Evolutionary conservation across 2,329 filamentous ascomycete species (phyloP).

Genomic region (Exophiala aquamarina): DNA sequence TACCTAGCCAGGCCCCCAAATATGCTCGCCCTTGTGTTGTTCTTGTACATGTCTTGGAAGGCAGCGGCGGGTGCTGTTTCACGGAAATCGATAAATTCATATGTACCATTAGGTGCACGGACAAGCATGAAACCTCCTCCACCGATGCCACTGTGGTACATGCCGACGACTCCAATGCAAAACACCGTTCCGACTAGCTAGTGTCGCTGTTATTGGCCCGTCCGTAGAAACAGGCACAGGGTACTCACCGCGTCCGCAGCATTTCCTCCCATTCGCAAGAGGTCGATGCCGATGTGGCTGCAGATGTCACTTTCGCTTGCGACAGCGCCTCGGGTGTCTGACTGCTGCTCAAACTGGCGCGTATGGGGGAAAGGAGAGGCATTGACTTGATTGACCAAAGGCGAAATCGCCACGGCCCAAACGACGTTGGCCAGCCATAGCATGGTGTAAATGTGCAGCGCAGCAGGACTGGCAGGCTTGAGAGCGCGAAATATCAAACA

Average conservation of each 20-base stretch:
- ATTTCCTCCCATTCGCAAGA: constrained; percentile 65
- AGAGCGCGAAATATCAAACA: background rate
- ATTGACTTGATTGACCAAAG: constrained; percentile 20
- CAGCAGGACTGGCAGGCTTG: background rate
- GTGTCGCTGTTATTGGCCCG: constrained; percentile 2
- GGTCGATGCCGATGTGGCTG: constrained; percentile 65
- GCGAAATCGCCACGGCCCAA: constrained; percentile 13
- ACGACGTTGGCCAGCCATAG: constrained; percentile 19
- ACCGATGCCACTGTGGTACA: constrained; percentile 79
- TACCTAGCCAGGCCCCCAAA: constrained; percentile 68
- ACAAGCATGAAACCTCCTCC: constrained; percentile 91
- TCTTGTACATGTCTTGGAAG: constrained; percentile 79
- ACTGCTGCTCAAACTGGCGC: constrained; percentile 11
- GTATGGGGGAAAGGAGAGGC: constrained; percentile 17
- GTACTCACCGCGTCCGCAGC: constrained; percentile 67
- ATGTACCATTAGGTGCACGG: constrained; percentile 68
- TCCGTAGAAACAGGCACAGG: constrained; percentile 2
- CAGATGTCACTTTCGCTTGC: constrained; percentile 70
- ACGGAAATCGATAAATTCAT: constrained; percentile 86
- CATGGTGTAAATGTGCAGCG: constrained; percentile 13
- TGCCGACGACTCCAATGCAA: constrained; percentile 72
- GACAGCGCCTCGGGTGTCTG: constrained; percentile 58
- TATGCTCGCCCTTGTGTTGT: constrained; percentile 66
- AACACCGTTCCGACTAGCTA: constrained; percentile 70
- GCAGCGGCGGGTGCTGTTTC: constrained; percentile 84